Base-by-base conservation (phyloP, 2,329 filamentous ascomycete genomes). In the Monosporascus sp. region DNA sequence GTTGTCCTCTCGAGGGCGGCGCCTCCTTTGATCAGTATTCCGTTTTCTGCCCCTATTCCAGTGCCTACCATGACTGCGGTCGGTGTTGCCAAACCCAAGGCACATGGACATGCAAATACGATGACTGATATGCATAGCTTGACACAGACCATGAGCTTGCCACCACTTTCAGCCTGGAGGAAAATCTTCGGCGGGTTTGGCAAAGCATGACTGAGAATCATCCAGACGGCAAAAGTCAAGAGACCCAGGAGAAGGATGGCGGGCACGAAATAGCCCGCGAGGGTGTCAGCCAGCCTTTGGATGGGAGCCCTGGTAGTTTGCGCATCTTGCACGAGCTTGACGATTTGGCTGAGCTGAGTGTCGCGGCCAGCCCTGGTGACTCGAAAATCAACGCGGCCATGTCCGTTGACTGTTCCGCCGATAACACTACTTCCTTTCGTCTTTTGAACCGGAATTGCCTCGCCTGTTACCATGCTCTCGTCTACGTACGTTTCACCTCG, bases 1-100 rank as follows among this genome's bases (percentile, higher is more conserved):
- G 91, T 97, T 0, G 91, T 89, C 5, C 84, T 91, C 74, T 99
- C 93, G 3, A 99, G 77, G 31, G 92, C 91, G 41, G 90, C 92
- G 52, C 94, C 94, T 52, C 94, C 93, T 73, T 99, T 99, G 69
- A 97, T 91, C n/a, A 99, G 78, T 62, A 99, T 99, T 24, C 94
- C 94, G 62, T 96, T 88, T 71, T 97, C 90, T 2, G 94, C 94
- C 49, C 94, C 94, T 34, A 97, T 86, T 55, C 94, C 94, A n/a
- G 94, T 97, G 44, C 94, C 94, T 31, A 99, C 94, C 94, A 99
- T 97, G 68, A 99, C 92, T 2, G 94, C 94, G 0, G 94, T 99
- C 2, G 94, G 94, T 1, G 94, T 97, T 24, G 91, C 92, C 19
- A 99, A 81, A 52, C 94, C 94, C n/a, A 99, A 83, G 1, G 94